These are phyloP conservation scores for Geotrichum citri-aurantii DNA, from an alignment of 1,139 yeast species.

Conservation along the genomic window DNA sequence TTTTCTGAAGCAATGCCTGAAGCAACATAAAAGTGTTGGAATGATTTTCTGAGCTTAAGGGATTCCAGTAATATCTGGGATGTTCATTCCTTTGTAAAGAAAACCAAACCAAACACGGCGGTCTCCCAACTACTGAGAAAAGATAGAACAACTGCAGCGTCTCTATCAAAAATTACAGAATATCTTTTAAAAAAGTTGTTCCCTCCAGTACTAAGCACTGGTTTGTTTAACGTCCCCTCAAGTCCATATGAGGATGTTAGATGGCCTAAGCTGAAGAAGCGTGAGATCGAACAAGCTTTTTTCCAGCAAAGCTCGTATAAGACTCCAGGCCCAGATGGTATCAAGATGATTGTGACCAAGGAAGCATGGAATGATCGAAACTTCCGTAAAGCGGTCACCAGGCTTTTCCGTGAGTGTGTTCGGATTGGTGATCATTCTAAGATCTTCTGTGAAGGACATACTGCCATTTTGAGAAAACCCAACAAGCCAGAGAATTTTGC, in stretches of 20 bases:
- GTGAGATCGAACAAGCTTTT: not conserved
- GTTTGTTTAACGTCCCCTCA: not conserved
- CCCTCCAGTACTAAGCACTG: not conserved
- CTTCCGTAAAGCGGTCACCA: not conserved
- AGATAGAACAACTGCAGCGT: not conserved
- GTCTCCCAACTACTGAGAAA: not conserved
- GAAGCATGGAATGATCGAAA: not conserved
- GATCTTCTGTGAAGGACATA: not conserved
- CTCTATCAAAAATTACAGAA: too few species aligned
- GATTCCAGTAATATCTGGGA: not conserved
- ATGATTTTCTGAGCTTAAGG: not conserved
- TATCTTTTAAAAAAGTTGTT: not conserved
- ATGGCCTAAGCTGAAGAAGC: not conserved
- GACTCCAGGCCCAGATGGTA: not conserved
- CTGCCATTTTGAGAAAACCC: conserved; percentile 8
- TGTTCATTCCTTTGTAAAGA: not conserved
- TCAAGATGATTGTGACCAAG: not conserved
- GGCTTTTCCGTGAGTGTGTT: not conserved
- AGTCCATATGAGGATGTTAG: not conserved
- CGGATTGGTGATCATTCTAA: conserved; percentile 2
- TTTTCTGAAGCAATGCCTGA: not conserved
- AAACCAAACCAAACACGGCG: not conserved
- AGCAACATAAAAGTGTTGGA: not conserved
- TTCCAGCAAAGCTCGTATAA: not conserved
- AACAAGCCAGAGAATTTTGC: not conserved